Percentiles rank a stretch among this genome's conserved stretches.
Evolutionary conservation across 768 basidiomycete species (phyloP).

Genomic region (Kwoniella sp.): DNA sequence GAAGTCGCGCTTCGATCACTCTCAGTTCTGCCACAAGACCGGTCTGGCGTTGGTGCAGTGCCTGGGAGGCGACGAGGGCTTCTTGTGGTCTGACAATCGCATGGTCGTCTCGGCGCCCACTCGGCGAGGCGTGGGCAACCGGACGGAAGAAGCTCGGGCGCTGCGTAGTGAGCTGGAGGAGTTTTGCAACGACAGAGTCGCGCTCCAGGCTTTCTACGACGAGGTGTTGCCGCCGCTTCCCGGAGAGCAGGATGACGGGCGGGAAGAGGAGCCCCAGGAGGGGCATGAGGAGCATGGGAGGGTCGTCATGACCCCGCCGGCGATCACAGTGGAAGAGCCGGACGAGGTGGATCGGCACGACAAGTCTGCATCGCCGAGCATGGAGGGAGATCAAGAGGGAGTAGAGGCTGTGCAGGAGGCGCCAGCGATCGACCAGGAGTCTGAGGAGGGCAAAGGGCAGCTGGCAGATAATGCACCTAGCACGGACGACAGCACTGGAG

Average conservation of each 20-base stretch:
- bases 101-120: constrained; percentile 52
- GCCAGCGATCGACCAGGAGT: no score
- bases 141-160: constrained; percentile 60
- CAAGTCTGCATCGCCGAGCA: no score
- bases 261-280: not conserved
- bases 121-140: constrained; percentile 56
- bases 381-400: not conserved
- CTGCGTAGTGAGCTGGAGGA: constrained; percentile 60
- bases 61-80: constrained; percentile 70
- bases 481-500: no score
- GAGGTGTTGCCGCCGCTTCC: constrained; percentile 61
- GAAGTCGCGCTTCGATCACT: constrained; percentile 63
- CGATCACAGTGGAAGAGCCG: no score
- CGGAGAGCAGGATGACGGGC: not conserved
- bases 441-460: no score
- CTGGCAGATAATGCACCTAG: no score
- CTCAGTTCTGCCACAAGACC: constrained; percentile 86
- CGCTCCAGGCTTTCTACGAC: constrained; percentile 66
- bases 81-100: constrained; percentile 83
- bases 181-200: constrained; percentile 62
- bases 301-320: not conserved
- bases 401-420: no score
- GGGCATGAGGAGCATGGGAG: not conserved
- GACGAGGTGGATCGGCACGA: not conserved
- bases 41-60: constrained; percentile 90